Evolutionary conservation across 2,329 filamentous ascomycete genomes (phyloP), one percentile per base, ranked within the genome.

Genomic region (Monascus ruber): DNA sequence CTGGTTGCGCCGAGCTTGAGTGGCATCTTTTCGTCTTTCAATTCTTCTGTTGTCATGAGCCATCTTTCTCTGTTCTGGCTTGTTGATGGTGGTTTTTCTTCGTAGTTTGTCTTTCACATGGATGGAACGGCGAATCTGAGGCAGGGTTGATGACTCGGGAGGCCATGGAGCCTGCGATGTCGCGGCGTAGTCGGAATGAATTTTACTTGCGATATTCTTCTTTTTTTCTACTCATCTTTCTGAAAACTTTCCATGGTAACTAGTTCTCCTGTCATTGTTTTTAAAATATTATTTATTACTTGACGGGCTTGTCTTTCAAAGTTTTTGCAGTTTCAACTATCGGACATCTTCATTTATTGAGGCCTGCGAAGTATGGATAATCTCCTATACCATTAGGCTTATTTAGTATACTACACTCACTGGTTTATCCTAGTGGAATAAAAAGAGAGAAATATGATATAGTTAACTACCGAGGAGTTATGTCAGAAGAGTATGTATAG

Each of bases 111-210:
- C 50, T 53, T 54, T 44, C 36, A 54, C 51, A 52, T 46, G 48
- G 47, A 46, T 48, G 47, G 49, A 45, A 45, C 45, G 55, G 55
- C 55, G 55, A 58, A 58, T 47, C 40, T 50, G 47, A 36, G 50
- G 53, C 41, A 52, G 48, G 56, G 47, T 50, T 50, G 51, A 43
- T 52, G 51, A 46, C 40, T 17, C 42, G 36, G 42, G 3, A 41
- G 44, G 45, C 40, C 42, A 46, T 45, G 47, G 47, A 50, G 43
- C 54, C 46, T 42, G 41, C 37, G 44, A 50, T 42, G 36, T 37
- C 37, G 37, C 42, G 44, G 37, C 42, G 44, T 49, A 53, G 48
- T 51, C 45, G 42, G 46, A 54, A 42, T 42, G 28, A 10, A 10
- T 29, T 17, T 29, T 10, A 29, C 10, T 29, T 29, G 28, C 28